A percentile compares a stretch with the other conserved stretches of the same genome.
phyloP scores from a whole-genome alignment of 2,329 filamentous ascomycete genomes.

The Chaetoscypha palmicola region DNA sequence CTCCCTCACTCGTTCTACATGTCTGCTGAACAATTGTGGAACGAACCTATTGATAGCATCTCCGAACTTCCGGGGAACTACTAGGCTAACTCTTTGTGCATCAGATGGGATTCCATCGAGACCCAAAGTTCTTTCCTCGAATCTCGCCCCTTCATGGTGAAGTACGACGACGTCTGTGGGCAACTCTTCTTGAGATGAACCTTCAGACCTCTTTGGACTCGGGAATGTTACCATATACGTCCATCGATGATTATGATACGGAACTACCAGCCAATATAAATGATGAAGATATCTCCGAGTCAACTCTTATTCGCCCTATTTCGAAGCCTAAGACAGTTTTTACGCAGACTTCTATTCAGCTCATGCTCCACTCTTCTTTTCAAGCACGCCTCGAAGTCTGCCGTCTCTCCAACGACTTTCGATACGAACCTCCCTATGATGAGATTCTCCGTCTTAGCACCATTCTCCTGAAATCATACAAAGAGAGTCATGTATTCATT shows the following conservation, averaged over 20 bases:
- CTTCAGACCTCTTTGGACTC: slow-evolving; percentile 44
- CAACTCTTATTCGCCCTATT: slow-evolving; percentile 14
- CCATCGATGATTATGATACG: slow-evolving; percentile 43
- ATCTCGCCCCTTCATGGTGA: slow-evolving; percentile 44
- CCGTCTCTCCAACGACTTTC: slow-evolving; percentile 41
- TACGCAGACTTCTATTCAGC: slow-evolving; percentile 45
- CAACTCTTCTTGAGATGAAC: slow-evolving; percentile 48
- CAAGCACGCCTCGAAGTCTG: slow-evolving; percentile 38
- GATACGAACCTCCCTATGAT: slow-evolving; percentile 38
- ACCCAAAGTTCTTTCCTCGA: slow-evolving; percentile 43
- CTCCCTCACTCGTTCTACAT: too few species aligned
- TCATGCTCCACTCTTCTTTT: slow-evolving; percentile 40
- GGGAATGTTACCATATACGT: slow-evolving; percentile 44
- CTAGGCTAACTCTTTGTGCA: too few species aligned
- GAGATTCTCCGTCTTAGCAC: slow-evolving; percentile 41
- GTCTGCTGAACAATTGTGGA: too few species aligned
- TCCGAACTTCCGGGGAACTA: too few species aligned
- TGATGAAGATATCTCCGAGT: slow-evolving; percentile 43
- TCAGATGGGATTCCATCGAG: slow-evolving; percentile 53
- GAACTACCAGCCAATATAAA: slow-evolving; percentile 43
- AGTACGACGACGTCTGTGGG: slow-evolving; percentile 50
- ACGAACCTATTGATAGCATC: too few species aligned
- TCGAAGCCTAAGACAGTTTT: slow-evolving; percentile 27
- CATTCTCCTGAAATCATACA: slow-evolving; percentile 35
- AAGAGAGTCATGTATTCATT: slow-evolving; percentile 16